phyloP scores from a whole-genome alignment of 2,329 filamentous ascomycete genomes.

The Ascochyta pisi region DNA sequence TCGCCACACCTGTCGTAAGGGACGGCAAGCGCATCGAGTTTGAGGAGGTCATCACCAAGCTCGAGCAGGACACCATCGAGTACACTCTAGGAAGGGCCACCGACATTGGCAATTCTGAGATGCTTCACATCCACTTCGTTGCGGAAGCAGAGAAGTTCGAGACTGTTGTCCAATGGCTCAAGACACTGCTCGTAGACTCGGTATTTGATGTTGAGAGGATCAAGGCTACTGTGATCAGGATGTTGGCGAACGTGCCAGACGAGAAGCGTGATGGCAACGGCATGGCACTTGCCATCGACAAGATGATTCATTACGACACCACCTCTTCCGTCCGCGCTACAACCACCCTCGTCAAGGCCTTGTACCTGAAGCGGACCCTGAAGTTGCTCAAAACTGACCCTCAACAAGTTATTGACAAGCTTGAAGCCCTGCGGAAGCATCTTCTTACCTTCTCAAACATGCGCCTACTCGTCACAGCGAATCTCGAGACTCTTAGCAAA shows the following conservation, averaged over 20 bases:
- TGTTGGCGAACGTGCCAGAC: conserved; percentile 90
- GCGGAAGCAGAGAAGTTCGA: conserved; percentile 88
- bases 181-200: conserved; percentile 84
- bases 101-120: conserved; percentile 78
- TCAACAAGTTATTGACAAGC: conserved; percentile 74
- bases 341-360: conserved; percentile 82
- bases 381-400: conserved; percentile 80
- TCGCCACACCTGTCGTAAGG: conserved; percentile 84
- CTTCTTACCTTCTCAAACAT: conserved; percentile 88
- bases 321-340: conserved; percentile 79
- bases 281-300: conserved; percentile 68
- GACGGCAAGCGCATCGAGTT: conserved; percentile 82
- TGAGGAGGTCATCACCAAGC: conserved; percentile 87
- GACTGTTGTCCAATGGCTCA: conserved; percentile 81
- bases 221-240: conserved; percentile 72
- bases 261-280: conserved; percentile 82
- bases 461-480: conserved; percentile 81
- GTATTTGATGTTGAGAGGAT: conserved; percentile 79
- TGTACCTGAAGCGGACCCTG: conserved; percentile 86
- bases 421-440: conserved; percentile 75
- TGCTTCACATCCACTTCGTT: conserved; percentile 81
- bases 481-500: conserved; percentile 74
- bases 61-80: conserved; percentile 89
- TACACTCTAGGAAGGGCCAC: conserved; percentile 76
- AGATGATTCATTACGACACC: conserved; percentile 80